Base-by-base conservation (phyloP, 2,329 filamentous ascomycete species). In the Colletotrichum sp. region DNA sequence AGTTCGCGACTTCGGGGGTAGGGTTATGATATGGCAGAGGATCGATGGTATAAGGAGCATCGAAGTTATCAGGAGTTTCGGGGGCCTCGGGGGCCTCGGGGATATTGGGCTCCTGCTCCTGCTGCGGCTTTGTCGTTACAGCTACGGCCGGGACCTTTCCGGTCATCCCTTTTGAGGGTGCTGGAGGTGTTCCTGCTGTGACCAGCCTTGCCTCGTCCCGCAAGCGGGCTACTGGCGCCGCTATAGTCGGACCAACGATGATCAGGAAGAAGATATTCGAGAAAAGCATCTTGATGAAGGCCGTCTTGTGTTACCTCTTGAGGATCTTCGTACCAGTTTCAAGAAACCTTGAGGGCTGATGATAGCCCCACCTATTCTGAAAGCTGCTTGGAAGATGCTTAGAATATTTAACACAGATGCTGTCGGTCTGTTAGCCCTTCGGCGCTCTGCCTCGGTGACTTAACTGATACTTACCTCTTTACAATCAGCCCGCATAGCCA, bases 261-360 rank as follows among this genome's bases (percentile, higher is more conserved):
- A 24, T 7, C 0, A 52, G 43, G 6, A 52, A 52, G n/a, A 52
- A 13, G 43, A 52, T 5, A 13, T 8, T 52, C 6, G n/a, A 52
- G 10, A 52, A 10, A 13, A 52, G 10, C 43, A 52, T 52, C n/a
- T 52, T 52, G n/a, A 13, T 5, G 43, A 52, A 52, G 43, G 10
- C 0, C 0, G 1, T 13, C n/a, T 52, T 8, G n/a, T 52, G 6
- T 52, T 13, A 21, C 0, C n/a, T 21, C 6, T 48, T 21, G 43
- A 21, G n/a, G 2, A 3, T 21, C 43, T 52, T 21, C 10, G n/a
- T 21, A 21, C n/a, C n/a, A 13, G 4, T 52, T 52, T 24, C 43
- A 52, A 52, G 0, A 2, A 8, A 21, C 10, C 0, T 21, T 0
- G 6, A 52, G 0, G 43, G 6, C 3, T 52, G 10, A n/a, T 6